A percentile compares a stretch with the other conserved stretches of the same genome.
Conservation (phyloP, 257 asterid species). For the Plectranthus barbatus region DNA sequence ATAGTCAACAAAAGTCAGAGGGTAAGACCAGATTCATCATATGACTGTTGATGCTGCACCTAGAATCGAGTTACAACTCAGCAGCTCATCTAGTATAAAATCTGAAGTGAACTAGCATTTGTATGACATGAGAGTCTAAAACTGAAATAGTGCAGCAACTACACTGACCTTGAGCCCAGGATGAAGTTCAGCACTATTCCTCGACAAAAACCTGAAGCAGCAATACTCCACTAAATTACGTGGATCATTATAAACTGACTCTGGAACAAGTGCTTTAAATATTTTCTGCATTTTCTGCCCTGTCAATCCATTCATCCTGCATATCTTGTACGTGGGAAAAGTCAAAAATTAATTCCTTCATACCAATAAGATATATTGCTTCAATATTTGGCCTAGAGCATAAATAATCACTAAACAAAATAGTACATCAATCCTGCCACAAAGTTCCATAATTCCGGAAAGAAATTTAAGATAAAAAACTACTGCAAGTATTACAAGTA, state of each 20-base stretch:
- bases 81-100: too few relatives aligned
- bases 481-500: not conserved
- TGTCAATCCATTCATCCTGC: conserved; percentile 96
- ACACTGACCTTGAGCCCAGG: conserved; percentile 76
- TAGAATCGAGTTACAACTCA: too few relatives aligned
- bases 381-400: not conserved
- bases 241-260: conserved; percentile 54
- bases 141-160: not conserved
- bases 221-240: conserved; percentile 89
- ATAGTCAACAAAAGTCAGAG: too few relatives aligned
- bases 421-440: not conserved
- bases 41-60: too few relatives aligned
- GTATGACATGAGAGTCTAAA: conserved; percentile 2
- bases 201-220: conserved; percentile 90
- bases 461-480: not conserved
- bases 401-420: not conserved
- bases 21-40: too few relatives aligned
- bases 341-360: conserved; percentile 20
- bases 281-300: conserved; percentile 87
- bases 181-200: conserved; percentile 66
- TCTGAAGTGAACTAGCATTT: not conserved
- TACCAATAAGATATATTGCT: conserved; percentile 4
- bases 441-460: not conserved
- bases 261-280: conserved; percentile 78
- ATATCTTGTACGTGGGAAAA: conserved; percentile 24